Evolutionary conservation across 2,329 filamentous ascomycete genomes (phyloP), one percentile per base, ranked within the genome.

Genomic region (Neonectria hederae): DNA sequence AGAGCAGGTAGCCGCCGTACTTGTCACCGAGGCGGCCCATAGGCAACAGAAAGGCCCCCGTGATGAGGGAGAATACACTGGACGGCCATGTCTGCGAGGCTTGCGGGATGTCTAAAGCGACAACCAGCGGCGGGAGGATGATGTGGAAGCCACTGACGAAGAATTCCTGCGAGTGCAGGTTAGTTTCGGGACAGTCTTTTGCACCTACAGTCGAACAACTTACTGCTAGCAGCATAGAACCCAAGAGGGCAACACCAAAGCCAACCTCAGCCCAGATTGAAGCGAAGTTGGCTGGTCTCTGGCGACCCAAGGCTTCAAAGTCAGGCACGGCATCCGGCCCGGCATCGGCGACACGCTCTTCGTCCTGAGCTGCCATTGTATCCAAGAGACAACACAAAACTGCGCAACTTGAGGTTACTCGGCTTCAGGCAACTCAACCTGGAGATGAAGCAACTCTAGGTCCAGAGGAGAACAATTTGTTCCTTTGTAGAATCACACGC

Each of bases 61-160:
- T 81, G 7, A 84, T 81, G 70, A 90, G 73, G 2, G 90, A 89
- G 51, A 89, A 86, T 46, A 88, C 83, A 72, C 80, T 90, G 75
- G 79, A 88, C 67, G 79, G 91, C 91, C 87, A 93, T 80, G 81
- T 92, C 78, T 75, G 86, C 72, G 75, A 89, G 54, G 74, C 84
- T 73, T 76, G 83, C 0, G 91, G 88, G 35, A 95, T 93, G 42
- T 88, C 62, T 5, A 95, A 83, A 2, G 87, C 84, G 24, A 77
- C 72, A 17, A 87, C 83, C 4, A 95, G 77, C 0, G 86, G 87
- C 1, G 92, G 92, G 0, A 94, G 79, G 32, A 94, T 87, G 43
- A 76, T 69, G 54, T 72, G 70, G 45, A 74, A 74, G 51, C 72
- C 72, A 40, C 69, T 72, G 30, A 74, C 65, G 54, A 74, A 74